These are phyloP conservation scores for Candida vartiovaarae DNA, from an alignment of 805 yeast species.

Conservation along the genomic window DNA sequence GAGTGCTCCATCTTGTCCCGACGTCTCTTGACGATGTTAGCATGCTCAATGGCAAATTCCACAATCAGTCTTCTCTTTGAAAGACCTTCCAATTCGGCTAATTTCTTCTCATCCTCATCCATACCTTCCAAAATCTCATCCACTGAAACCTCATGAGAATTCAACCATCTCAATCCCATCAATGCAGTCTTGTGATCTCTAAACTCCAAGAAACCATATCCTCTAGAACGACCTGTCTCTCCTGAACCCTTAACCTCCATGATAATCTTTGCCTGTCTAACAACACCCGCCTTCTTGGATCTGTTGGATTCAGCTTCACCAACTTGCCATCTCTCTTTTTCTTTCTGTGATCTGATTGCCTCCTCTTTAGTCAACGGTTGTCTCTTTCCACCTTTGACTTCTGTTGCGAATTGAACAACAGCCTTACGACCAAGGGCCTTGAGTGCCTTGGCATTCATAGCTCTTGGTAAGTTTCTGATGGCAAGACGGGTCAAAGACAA, in stretches of 20 bases:
- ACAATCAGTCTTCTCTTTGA: slow-evolving; percentile 71
- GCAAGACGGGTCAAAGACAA: slow-evolving; percentile 93
- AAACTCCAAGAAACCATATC: slow-evolving; percentile 92
- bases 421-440: slow-evolving; percentile 93
- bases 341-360: slow-evolving; percentile 66
- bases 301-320: slow-evolving; percentile 45
- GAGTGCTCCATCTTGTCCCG: slow-evolving; percentile 52
- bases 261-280: slow-evolving; percentile 87
- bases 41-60: slow-evolving; percentile 94
- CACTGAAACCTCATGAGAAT: slow-evolving; percentile 77
- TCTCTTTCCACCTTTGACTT: slow-evolving; percentile 66
- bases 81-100: slow-evolving; percentile 45
- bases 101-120: slow-evolving; percentile 56
- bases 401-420: slow-evolving; percentile 88
- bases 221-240: slow-evolving; percentile 84
- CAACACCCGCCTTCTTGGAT: slow-evolving; percentile 80
- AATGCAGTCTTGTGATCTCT: slow-evolving; percentile 88
- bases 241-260: slow-evolving; percentile 90
- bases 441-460: slow-evolving; percentile 80
- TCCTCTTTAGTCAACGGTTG: slow-evolving; percentile 90
- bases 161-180: slow-evolving; percentile 96
- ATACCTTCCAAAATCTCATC: slow-evolving; percentile 70
- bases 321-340: slow-evolving; percentile 39
- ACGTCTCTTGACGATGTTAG: slow-evolving; percentile 88
- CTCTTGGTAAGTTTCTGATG: slow-evolving; percentile 86